Evolutionary conservation across 768 basidiomycete species (phyloP).

Genomic region (Gyrodon lividus): DNA sequence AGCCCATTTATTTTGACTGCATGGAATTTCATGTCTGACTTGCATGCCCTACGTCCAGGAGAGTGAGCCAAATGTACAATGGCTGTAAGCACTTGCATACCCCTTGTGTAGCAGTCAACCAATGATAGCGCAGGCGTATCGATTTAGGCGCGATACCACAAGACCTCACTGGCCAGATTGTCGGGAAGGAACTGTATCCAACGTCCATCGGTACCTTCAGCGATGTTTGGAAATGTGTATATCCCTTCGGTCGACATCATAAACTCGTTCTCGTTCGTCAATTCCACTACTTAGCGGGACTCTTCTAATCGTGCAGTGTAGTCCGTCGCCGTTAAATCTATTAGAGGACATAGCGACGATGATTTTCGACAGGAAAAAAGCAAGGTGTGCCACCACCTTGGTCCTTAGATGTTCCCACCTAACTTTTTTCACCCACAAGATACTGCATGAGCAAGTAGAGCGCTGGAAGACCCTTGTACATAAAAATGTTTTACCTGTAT

Average conservation of each 20-base stretch:
- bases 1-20: too few species aligned
- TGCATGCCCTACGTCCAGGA: too few species aligned
- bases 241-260: neutral
- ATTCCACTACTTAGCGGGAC: neutral
- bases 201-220: neutral
- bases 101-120: too few species aligned
- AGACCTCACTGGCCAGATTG: neutral
- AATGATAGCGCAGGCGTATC: neutral
- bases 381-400: neutral
- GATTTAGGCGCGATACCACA: neutral
- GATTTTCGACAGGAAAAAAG: neutral
- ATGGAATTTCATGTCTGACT: too few species aligned
- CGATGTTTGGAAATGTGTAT: slow-evolving; percentile 8
- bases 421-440: slow-evolving; percentile 1
- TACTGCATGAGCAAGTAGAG: slow-evolving; percentile 14
- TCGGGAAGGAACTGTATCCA: neutral
- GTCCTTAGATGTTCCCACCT: neutral
- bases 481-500: slow-evolving; percentile 26
- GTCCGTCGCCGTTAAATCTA: slow-evolving; percentile 7
- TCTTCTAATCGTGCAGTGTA: neutral
- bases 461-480: slow-evolving; percentile 32
- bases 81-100: too few species aligned
- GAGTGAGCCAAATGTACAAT: too few species aligned
- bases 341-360: slow-evolving; percentile 2
- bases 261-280: neutral